Conservation (phyloP, 805 yeast species). For the Starmera amethionina region DNA sequence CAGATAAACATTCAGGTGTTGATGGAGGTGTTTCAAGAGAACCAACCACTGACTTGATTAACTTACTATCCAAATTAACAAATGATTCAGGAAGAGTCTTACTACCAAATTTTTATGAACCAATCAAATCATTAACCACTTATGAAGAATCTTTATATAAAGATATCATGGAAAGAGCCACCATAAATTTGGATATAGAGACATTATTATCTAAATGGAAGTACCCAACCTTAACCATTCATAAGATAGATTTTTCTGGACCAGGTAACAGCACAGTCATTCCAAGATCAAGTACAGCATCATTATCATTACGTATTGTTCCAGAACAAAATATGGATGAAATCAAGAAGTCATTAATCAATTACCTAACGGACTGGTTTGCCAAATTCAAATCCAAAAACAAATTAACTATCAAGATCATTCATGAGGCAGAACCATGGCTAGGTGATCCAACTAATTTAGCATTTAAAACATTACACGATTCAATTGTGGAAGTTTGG, state of each 20-base stretch:
- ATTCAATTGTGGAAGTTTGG: constrained; percentile 67
- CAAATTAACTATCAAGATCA: constrained; percentile 45
- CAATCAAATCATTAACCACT: constrained; percentile 46
- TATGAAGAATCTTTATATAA: constrained; percentile 54
- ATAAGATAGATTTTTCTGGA: constrained; percentile 77
- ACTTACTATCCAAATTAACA: constrained; percentile 55
- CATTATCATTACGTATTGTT: constrained; percentile 76
- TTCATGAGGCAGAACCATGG: constrained; percentile 95
- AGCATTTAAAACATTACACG: constrained; percentile 57
- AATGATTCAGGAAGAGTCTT: constrained; percentile 43
- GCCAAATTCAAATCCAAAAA: constrained; percentile 47
- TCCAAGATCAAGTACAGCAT: constrained; percentile 70
- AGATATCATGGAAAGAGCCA: constrained; percentile 39
- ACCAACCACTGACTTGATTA: constrained; percentile 80
- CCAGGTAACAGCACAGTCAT: constrained; percentile 87
- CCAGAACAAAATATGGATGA: constrained; percentile 71
- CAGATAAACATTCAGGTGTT: constrained; percentile 93
- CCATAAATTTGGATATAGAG: constrained; percentile 25
- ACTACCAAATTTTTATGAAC: constrained; percentile 64
- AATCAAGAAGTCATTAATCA: constrained; percentile 41
- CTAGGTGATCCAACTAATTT: constrained; percentile 74
- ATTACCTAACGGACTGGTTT: constrained; percentile 40
- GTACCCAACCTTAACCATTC: constrained; percentile 80
- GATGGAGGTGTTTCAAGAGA: constrained; percentile 89
- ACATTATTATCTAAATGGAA: constrained; percentile 79